These are phyloP conservation scores for Pseudocercospora macadamiae DNA, from an alignment of 2,329 filamentous ascomycete species.

Conservation along the genomic window DNA sequence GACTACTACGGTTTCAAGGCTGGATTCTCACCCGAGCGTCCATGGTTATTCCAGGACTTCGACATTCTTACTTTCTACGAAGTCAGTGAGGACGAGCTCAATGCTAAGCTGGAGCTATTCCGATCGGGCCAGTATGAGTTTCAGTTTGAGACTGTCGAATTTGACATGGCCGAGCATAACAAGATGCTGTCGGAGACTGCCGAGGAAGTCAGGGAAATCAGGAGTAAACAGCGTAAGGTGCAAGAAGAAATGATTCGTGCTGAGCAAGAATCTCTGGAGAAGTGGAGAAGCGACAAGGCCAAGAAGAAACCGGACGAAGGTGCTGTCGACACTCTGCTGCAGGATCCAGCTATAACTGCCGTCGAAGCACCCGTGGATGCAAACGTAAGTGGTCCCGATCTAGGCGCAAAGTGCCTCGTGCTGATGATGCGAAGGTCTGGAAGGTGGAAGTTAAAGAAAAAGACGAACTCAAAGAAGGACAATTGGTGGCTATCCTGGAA, in stretches of 20 bases:
- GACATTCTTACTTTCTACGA: conserved; percentile 60
- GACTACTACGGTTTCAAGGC: conserved; percentile 58
- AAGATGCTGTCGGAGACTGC: conserved; percentile 49
- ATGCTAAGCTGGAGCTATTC: conserved; percentile 52
- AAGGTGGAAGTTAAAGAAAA: conserved; percentile 47
- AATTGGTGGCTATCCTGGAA: conserved; percentile 47
- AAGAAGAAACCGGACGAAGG: conserved; percentile 51
- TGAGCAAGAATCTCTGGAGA: conserved; percentile 49
- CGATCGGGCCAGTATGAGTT: conserved; percentile 56
- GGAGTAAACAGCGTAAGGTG: conserved; percentile 49
- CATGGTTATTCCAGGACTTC: conserved; percentile 62
- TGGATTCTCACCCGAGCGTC: conserved; percentile 50
- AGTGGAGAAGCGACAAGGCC: conserved; percentile 49
- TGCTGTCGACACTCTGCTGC: conserved; percentile 52
- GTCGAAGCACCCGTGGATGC: conserved; percentile 50
- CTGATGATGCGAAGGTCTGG: conserved; percentile 34
- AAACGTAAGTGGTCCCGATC: conserved; percentile 37
- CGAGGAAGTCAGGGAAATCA: conserved; percentile 53
- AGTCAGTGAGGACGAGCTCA: conserved; percentile 57
- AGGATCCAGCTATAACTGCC: conserved; percentile 41
- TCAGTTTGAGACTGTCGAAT: conserved; percentile 52
- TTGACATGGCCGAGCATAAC: conserved; percentile 62
- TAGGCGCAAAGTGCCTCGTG: not conserved
- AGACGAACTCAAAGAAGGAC: conserved; percentile 39
- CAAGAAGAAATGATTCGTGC: conserved; percentile 54